Percentiles rank a stretch among this genome's conserved stretches.
Conservation (phyloP, 208 protist species). For the Leishmania mexicana region DNA sequence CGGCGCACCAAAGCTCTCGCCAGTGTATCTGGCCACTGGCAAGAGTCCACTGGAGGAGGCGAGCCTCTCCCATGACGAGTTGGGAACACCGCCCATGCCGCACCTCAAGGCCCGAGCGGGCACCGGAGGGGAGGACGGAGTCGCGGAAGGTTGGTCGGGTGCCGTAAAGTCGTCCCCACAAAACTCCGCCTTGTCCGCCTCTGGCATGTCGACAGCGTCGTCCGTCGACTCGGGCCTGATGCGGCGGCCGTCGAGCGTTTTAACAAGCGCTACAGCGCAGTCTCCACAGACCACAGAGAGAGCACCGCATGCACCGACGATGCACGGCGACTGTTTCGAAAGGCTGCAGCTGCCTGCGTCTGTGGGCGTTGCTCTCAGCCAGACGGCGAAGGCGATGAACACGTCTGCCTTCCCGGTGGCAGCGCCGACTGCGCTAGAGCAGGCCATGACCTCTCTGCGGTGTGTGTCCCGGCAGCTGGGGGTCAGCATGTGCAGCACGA, state of each 20-base stretch:
- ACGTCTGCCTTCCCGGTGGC: not conserved
- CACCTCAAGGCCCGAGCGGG: not conserved
- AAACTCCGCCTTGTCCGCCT: constrained; percentile 7
- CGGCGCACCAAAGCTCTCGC: not conserved
- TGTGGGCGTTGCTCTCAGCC: not conserved
- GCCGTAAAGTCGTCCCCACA: not conserved
- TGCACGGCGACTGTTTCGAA: not conserved
- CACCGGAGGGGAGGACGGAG: not conserved
- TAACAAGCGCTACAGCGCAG: not conserved
- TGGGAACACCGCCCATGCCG: not conserved
- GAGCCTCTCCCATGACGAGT: not conserved
- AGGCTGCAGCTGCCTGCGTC: constrained; percentile 3
- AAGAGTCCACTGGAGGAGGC: not conserved
- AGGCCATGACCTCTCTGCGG: constrained; percentile 21
- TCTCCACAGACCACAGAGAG: not conserved
- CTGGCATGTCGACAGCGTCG: not conserved
- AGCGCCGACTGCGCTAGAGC: constrained; percentile 13
- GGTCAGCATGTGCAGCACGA: not conserved
- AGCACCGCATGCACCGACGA: not conserved
- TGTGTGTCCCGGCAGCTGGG: constrained; percentile 15
- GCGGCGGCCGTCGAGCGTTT: not conserved
- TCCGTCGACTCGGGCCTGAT: not conserved
- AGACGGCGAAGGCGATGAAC: not conserved
- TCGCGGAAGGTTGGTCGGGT: not conserved
- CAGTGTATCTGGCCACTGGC: not conserved